Evolutionary conservation across 805 yeast species (phyloP), one percentile per base, ranked within the genome.

Genomic region (Sugiyamaella smithiae): DNA sequence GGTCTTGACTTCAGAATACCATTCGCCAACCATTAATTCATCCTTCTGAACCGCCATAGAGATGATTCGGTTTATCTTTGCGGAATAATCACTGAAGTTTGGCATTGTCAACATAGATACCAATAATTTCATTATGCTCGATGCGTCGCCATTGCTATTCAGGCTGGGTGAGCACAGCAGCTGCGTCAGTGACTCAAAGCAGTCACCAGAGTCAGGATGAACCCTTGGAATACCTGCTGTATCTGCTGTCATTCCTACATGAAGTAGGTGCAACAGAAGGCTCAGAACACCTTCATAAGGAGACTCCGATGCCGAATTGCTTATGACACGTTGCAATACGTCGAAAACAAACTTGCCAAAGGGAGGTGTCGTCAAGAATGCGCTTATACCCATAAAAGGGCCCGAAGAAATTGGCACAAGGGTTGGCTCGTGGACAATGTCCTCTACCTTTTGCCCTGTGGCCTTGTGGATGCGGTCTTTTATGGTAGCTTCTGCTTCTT

Each of bases 401-500:
- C 67, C 69, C 12, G 24, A 4, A 7, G 49, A 44, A 25, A 70
- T 54, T 2, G 56, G 55, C 24, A 52, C 53, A 29, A 76, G 57
- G 1, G 69, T 65, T 0, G 96, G 95, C 5, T 74, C 73, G 5
- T 87, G 70, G 14, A 75, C 81, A 3, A 82, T 72, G 2, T 80
- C 80, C 2, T 74, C 69, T 17, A 68, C 53, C 1, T 73, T 67
- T 2, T 70, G 61, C 0, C 71, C 65, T 1, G 65, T 65, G 22
- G 67, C 60, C 48, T 72, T 68, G 35, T 54, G 53, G 35, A 75
- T 64, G 23, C 76, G 62, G 28, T 76, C 77, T 56, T 82, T 81
- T 25, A 86, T 67, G 3, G 80, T 67, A 40, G 74, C 76, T 48
- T 85, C 84, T 5, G 95, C 91, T 51, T 88, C 97, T 48, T 88